Evolutionary conservation across 441 rosid species (phyloP).

Genomic region (Iberis amara): DNA sequence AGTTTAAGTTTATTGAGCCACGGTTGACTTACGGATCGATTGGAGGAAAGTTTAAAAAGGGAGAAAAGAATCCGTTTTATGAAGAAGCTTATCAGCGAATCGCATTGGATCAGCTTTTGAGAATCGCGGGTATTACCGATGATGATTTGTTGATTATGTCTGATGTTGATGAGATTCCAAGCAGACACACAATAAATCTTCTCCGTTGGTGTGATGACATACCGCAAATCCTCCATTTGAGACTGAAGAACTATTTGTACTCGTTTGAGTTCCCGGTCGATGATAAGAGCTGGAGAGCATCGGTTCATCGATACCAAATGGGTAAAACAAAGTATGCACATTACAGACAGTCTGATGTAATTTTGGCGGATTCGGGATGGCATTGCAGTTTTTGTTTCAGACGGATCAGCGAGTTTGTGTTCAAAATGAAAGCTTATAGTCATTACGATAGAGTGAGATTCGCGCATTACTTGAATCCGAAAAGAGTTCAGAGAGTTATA

Average conservation of each 20-base stretch:
- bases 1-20: conserved; percentile 66
- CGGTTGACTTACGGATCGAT: conserved; percentile 74
- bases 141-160: conserved; percentile 92
- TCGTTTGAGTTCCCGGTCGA: conserved; percentile 85
- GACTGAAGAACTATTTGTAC: conserved; percentile 76
- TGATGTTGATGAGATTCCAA: conserved; percentile 93
- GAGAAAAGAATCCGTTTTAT: conserved; percentile 72
- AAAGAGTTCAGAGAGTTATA: conserved; percentile 72
- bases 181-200: conserved; percentile 78
- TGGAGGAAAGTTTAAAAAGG: conserved; percentile 74
- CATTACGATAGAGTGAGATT: conserved; percentile 82
- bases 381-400: conserved; percentile 92
- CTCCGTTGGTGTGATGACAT: conserved; percentile 83
- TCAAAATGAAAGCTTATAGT: conserved; percentile 94
- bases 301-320: conserved; percentile 64
- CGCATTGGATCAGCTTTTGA: conserved; percentile 67
- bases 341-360: conserved; percentile 68
- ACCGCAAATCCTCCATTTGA: conserved; percentile 69
- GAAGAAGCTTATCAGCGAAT: conserved; percentile 86
- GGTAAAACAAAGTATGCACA: conserved; percentile 77
- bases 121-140: conserved; percentile 70
- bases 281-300: conserved; percentile 86
- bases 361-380: conserved; percentile 90
- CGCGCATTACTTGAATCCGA: conserved; percentile 58
- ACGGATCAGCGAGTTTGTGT: conserved; percentile 62